Evolutionary conservation across 768 basidiomycete genomes (phyloP), one percentile per base, ranked within the genome.

Genomic region (Hypholoma sublateritium): DNA sequence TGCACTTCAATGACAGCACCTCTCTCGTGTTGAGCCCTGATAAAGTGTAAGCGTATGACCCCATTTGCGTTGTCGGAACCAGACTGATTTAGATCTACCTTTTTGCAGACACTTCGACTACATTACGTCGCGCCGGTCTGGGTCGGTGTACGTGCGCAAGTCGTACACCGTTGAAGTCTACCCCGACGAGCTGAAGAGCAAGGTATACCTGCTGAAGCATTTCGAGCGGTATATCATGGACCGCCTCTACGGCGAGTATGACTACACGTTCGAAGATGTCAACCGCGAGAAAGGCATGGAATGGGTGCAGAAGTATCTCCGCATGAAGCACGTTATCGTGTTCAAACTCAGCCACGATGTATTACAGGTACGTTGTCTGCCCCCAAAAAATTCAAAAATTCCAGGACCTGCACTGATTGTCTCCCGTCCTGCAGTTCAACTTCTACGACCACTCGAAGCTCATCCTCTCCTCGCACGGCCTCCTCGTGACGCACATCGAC

Each of bases 361-460:
- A 54, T 72, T 98, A n/a, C 96, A 98, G 85, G 95, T 92, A 56
- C 44, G 81, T 60, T 53, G 50, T n/a, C 39, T 28, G 12, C 36
- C 49, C 22, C n/a, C 50, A 12, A 21, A 42, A 46, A 42, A 43
- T 41, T 56, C 14, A n/a, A 45, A 14, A 41, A 21, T 55, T 14
- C 43, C 17, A 48, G 49, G 28, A 17, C 39, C 8, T 17, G 25
- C 34, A 45, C 36, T 51, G 56, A 60, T 48, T 64, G 49, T 21
- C 53, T 53, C 57, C 45, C 58, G 49, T 25, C 51, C 22, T 45
- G 2, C 68, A 98, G 96, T 98, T 98, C 82, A 99, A 98, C 78
- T 98, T 98, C 71, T 93, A 92, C 71, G 97, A 98, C 74, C 97
- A 99, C 75, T 89, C 91, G 41, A 98, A 99, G 71, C 75, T 98